Evolutionary conservation across 192 early-diverging fungal species (phyloP), one percentile per base, ranked within the genome.

Genomic region (Umbelopsis isabellina): DNA sequence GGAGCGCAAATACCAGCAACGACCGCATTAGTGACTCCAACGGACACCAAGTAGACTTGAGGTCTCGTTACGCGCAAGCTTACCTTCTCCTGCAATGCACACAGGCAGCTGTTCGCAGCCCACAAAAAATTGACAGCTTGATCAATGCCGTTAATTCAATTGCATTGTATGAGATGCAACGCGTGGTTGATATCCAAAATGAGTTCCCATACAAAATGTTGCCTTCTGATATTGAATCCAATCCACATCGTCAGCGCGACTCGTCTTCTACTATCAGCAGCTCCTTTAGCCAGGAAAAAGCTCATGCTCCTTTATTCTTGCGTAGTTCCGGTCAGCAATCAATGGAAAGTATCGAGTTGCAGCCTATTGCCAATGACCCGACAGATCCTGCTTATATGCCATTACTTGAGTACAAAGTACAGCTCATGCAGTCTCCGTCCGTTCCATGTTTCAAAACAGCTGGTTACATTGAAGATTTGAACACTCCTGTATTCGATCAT

Each of bases 121-220:
- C 55, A 3, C 0, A 35, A 15, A 30, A 61, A 16, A 61, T 61
- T 37, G 55, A 15, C 37, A 61, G 16, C 18, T 33, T 61, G 16
- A 61, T 61, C 55, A 33, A 35, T 61, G 55, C 55, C 4, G 30
- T 61, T 11, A 61, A 61, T 35, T 25, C 55, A 11, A 61, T 61
- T 35, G 55, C 55, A 8, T 30, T 61, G 8, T 61, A 61, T 35
- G 55, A 61, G 11, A 61, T 61, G 55, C 55, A 61, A 61, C 55
- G 55, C 6, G 55, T 61, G 13, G 33, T 61, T 16, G 55, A 61
- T 8, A 61, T 61, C 30, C 55, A 61, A 15, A 61, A 61, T 16
- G 55, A 61, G 18, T 61, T 61, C 37, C 55, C 55, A 35, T 61
- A 61, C 15, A 61, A 61, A 12, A 4, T 1, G 13, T n/a, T 61